phyloP scores from a whole-genome alignment of 352 stramenopile species.

The Aphanomyces euteiches region DNA sequence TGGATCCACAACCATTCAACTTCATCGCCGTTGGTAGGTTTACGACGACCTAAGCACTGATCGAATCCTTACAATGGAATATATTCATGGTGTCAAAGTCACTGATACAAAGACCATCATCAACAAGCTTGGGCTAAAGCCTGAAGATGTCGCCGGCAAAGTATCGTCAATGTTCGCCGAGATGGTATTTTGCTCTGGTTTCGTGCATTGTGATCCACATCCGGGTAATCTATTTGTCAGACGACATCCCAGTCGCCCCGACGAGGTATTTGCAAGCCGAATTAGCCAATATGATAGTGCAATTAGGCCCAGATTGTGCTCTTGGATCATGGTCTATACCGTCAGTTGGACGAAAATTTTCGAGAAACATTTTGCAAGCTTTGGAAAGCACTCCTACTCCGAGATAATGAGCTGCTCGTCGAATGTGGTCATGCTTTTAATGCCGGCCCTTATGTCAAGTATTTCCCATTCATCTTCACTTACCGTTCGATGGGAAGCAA shows the following conservation, averaged over 20 bases:
- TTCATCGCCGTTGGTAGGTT: slow-evolving; percentile 32
- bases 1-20: slow-evolving; percentile 30
- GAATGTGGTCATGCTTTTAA: slow-evolving; percentile 55
- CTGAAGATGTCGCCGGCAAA: slow-evolving; percentile 74
- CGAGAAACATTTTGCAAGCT: slow-evolving; percentile 92
- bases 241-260: slow-evolving; percentile 32
- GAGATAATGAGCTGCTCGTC: slow-evolving; percentile 72
- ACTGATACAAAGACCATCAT: slow-evolving; percentile 85
- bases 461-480: slow-evolving; percentile 83
- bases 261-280: slow-evolving; percentile 40
- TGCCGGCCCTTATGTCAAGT: slow-evolving; percentile 56
- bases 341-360: slow-evolving; percentile 91
- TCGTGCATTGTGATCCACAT: slow-evolving; percentile 97
- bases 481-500: slow-evolving; percentile 71
- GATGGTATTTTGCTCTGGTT: slow-evolving; percentile 93
- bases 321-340: slow-evolving; percentile 97
- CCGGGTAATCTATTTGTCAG: slow-evolving; percentile 92
- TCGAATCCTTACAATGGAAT: slow-evolving; percentile 96
- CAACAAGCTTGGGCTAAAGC: slow-evolving; percentile 65
- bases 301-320: slow-evolving; percentile 91
- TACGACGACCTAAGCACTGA: slow-evolving; percentile 84
- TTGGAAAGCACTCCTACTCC: slow-evolving; percentile 93
- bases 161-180: slow-evolving; percentile 92
- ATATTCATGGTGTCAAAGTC: slow-evolving; percentile 93
- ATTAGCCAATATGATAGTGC: slow-evolving; percentile 33